These are phyloP conservation scores for Fusarium denticulatum DNA, from an alignment of 2,329 filamentous ascomycete genomes.

Conservation along the genomic window DNA sequence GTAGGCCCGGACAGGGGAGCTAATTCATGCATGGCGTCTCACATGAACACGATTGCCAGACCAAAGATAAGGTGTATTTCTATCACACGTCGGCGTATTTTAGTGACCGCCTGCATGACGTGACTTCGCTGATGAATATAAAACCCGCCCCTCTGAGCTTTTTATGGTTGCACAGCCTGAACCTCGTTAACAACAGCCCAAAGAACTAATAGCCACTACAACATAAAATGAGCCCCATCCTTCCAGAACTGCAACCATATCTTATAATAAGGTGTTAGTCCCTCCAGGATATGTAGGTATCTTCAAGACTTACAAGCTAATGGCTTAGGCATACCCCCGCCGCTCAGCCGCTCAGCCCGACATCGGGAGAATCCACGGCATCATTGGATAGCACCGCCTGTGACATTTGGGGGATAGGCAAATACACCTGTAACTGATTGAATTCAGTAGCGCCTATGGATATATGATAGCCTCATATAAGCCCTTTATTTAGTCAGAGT, in stretches of 20 bases:
- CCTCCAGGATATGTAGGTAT: not conserved
- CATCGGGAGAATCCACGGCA: not conserved
- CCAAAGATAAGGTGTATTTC: not conserved
- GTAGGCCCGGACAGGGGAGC: fast-evolving
- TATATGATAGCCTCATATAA: too few relatives aligned
- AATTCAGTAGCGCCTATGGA: too few relatives aligned
- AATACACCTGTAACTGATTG: not conserved
- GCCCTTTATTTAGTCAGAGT: too few relatives aligned
- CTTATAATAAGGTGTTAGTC: not conserved
- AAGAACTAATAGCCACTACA: not conserved
- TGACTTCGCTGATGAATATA: not conserved
- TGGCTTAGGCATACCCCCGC: not conserved
- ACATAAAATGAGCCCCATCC: not conserved
- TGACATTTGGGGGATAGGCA: not conserved
- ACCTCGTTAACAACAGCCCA: not conserved
- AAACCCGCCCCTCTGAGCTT: fast-evolving
- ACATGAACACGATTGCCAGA: not conserved
- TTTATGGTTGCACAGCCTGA: fast-evolving
- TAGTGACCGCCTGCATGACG: not conserved
- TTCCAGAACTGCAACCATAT: not conserved
- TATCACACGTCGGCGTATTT: not conserved
- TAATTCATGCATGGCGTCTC: not conserved
- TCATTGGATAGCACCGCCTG: not conserved
- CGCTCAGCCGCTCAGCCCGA: not conserved
- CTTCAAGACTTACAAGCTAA: not conserved